phyloP scores from a whole-genome alignment of 805 yeast species.

The Hemisphaericaspora nanyangensis region DNA sequence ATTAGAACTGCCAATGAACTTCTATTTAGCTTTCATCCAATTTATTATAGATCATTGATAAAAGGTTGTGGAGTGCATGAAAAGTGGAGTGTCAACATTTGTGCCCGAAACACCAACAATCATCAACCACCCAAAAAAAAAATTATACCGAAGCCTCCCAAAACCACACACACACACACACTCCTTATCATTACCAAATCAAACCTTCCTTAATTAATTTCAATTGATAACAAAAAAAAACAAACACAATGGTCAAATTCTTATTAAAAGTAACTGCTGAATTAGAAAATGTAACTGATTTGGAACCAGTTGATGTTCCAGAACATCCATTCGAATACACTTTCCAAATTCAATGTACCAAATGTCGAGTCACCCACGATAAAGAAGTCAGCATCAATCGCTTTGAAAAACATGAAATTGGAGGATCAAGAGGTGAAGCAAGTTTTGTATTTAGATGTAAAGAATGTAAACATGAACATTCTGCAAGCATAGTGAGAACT shows the following conservation, averaged over 20 bases:
- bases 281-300: constrained; percentile 50
- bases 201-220: too few species aligned
- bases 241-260: constrained; percentile 32
- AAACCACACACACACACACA: too few species aligned
- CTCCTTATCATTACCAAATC: not conserved
- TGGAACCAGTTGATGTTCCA: constrained; percentile 59
- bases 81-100: too few species aligned
- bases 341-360: constrained; percentile 69
- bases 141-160: not conserved
- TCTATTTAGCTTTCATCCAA: too few species aligned
- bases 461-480: constrained; percentile 48
- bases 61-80: too few species aligned
- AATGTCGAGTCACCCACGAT: constrained; percentile 74
- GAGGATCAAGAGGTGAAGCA: constrained; percentile 78
- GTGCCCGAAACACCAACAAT: not conserved
- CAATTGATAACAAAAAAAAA: too few species aligned
- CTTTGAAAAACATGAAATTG: constrained; percentile 59
- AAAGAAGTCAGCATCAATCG: constrained; percentile 67
- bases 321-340: constrained; percentile 68
- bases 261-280: constrained; percentile 41
- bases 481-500: constrained; percentile 31
- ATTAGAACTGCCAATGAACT: too few species aligned
- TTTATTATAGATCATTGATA: too few species aligned
- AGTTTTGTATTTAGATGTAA: constrained; percentile 77
- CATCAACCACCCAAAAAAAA: not conserved